Evolutionary conservation across 805 yeast species (phyloP).

Genomic region (Kuraishia hungarica): DNA sequence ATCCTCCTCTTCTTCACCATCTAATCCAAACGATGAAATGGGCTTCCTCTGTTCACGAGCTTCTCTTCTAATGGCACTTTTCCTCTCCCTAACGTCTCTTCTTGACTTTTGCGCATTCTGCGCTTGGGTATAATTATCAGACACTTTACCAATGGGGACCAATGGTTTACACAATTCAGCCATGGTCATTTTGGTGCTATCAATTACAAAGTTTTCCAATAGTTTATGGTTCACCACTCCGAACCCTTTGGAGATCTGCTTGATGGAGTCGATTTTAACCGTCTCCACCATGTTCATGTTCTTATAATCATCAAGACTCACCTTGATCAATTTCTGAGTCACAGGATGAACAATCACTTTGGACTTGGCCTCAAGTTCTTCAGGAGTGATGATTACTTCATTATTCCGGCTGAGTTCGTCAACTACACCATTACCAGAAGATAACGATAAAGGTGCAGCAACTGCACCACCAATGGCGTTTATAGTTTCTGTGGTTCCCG

Average conservation of each 20-base stretch:
- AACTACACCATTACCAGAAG: neutral
- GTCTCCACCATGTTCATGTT: conserved; percentile 14
- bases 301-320: conserved; percentile 7
- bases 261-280: conserved; percentile 23
- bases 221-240: conserved; percentile 27
- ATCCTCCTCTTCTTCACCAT: neutral
- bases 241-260: conserved; percentile 28
- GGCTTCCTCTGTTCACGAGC: conserved; percentile 33
- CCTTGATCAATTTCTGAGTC: conserved; percentile 8
- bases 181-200: conserved; percentile 50
- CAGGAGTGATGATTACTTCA: conserved; percentile 6
- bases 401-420: neutral
- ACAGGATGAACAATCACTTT: conserved; percentile 11
- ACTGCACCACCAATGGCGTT: neutral
- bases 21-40: conserved; percentile 8
- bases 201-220: conserved; percentile 33
- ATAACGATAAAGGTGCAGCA: neutral
- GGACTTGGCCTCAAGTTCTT: conserved; percentile 8
- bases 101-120: conserved; percentile 37
- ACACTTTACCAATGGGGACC: conserved; percentile 57
- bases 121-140: conserved; percentile 49
- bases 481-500: neutral
- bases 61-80: conserved; percentile 27
- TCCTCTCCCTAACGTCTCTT: conserved; percentile 21
- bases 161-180: conserved; percentile 63